Evolutionary conservation across 1,139 yeast genomes (phyloP).

Genomic region (Debaryomycetaceae sp.): DNA sequence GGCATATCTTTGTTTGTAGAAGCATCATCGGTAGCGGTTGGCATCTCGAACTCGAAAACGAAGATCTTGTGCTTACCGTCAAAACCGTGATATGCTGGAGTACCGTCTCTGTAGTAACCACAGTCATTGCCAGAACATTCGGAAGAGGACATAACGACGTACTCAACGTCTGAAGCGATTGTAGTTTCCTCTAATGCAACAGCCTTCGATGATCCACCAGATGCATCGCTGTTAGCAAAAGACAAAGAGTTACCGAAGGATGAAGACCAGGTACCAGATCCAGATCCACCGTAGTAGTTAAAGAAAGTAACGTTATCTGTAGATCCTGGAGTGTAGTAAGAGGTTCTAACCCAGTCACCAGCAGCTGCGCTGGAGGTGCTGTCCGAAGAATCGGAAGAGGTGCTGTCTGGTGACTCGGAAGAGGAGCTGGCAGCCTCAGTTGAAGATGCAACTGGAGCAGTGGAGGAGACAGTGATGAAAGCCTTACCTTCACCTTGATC

Average conservation of each 20-base stretch:
- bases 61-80: conserved; percentile 65
- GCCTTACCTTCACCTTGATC: conserved; percentile 35
- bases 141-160: conserved; percentile 54
- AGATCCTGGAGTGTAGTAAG: conserved; percentile 63
- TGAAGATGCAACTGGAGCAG: conserved; percentile 23
- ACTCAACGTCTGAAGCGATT: conserved; percentile 58
- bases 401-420: conserved; percentile 24
- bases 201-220: conserved; percentile 59
- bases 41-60: conserved; percentile 69
- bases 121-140: conserved; percentile 54
- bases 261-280: conserved; percentile 80
- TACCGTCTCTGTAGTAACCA: conserved; percentile 70
- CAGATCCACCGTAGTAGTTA: conserved; percentile 81
- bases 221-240: conserved; percentile 73
- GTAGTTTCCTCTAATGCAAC: conserved; percentile 51
- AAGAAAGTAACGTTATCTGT: conserved; percentile 74
- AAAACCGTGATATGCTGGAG: conserved; percentile 73
- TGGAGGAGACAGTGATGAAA: conserved; percentile 41
- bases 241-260: conserved; percentile 92
- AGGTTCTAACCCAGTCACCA: conserved; percentile 70
- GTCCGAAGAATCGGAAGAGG: conserved; percentile 24
- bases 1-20: conserved; percentile 58
- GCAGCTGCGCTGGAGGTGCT: conserved; percentile 28
- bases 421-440: conserved; percentile 19
- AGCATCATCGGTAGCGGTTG: conserved; percentile 36